Evolutionary conservation across 2,329 filamentous ascomycete genomes (phyloP).

Genomic region (Apiospora hydei): DNA sequence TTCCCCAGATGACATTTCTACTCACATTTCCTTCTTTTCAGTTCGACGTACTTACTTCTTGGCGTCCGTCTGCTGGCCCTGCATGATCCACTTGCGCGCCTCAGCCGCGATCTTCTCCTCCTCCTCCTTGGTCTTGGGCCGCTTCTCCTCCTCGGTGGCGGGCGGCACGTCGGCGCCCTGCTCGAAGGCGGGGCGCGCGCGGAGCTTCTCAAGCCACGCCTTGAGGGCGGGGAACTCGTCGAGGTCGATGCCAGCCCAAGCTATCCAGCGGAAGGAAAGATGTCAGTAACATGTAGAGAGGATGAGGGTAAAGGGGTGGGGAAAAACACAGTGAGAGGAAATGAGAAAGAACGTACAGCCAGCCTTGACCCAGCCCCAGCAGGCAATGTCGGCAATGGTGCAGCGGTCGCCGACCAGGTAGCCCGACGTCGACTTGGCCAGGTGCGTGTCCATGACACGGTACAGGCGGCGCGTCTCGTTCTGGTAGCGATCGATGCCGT

Average conservation of each 20-base stretch:
- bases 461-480: constrained; percentile 88
- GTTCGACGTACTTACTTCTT: constrained; percentile 41
- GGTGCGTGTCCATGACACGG: constrained; percentile 75
- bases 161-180: constrained; percentile 76
- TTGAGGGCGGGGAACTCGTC: constrained; percentile 78
- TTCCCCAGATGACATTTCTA: background rate
- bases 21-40: background rate
- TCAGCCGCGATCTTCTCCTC: constrained; percentile 62
- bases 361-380: constrained; percentile 78
- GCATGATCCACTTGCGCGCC: constrained; percentile 69
- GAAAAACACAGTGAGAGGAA: background rate
- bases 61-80: constrained; percentile 72
- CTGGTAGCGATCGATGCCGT: constrained; percentile 81
- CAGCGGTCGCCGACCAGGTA: constrained; percentile 72
- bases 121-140: constrained; percentile 66
- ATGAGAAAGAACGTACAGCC: constrained; percentile 47
- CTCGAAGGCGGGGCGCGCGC: constrained; percentile 73
- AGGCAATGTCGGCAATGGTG: constrained; percentile 81
- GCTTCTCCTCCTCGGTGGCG: constrained; percentile 67
- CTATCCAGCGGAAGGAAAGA: constrained; percentile 32
- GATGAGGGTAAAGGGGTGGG: too few relatives aligned
- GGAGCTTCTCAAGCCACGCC: constrained; percentile 78
- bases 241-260: constrained; percentile 72
- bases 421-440: constrained; percentile 62
- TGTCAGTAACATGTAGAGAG: constrained; percentile 27